phyloP scores from a whole-genome alignment of 257 asterid species.

The Thymus quinquecostatus region DNA sequence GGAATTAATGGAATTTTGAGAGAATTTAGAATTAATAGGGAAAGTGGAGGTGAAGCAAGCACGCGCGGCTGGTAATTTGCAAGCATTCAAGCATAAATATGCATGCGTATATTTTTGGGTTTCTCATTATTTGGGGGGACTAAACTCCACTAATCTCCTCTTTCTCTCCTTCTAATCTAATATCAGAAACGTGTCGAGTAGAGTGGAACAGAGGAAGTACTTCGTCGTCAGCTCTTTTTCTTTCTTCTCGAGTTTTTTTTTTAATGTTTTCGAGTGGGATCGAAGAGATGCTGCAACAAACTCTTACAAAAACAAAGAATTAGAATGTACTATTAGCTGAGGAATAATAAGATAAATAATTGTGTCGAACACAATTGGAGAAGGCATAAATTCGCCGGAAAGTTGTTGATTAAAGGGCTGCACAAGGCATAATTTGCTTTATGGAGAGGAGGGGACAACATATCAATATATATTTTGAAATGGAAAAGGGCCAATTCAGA shows the following conservation, averaged over 20 bases:
- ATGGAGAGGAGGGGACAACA: slow-evolving; percentile 59
- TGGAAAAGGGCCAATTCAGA: slow-evolving; percentile 38
- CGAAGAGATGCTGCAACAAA: no score
- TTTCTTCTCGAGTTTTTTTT: no score
- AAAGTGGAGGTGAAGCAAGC: slow-evolving; percentile 33
- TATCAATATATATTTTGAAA: slow-evolving; percentile 28
- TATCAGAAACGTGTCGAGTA: no score
- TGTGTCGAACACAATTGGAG: slow-evolving; percentile 1
- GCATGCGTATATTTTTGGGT: slow-evolving; percentile 37
- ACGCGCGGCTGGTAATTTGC: slow-evolving; percentile 52
- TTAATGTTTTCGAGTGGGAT: no score
- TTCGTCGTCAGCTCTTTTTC: background rate
- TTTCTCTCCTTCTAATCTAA: slow-evolving; percentile 2
- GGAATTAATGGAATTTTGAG: background rate
- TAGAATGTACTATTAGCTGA: no score
- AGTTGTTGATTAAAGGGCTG: slow-evolving; percentile 43
- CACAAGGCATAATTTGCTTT: slow-evolving; percentile 41
- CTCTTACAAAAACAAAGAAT: no score
- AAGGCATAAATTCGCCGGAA: slow-evolving; percentile 29
- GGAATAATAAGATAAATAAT: background rate
- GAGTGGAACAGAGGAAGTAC: no score
- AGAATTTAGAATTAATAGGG: background rate
- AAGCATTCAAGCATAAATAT: slow-evolving; percentile 28
- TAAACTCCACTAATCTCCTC: background rate
- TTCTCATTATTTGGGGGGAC: slow-evolving; percentile 32